These are phyloP conservation scores for Colletotrichum siamense DNA, from an alignment of 2,329 filamentous ascomycete genomes.

Conservation along the genomic window DNA sequence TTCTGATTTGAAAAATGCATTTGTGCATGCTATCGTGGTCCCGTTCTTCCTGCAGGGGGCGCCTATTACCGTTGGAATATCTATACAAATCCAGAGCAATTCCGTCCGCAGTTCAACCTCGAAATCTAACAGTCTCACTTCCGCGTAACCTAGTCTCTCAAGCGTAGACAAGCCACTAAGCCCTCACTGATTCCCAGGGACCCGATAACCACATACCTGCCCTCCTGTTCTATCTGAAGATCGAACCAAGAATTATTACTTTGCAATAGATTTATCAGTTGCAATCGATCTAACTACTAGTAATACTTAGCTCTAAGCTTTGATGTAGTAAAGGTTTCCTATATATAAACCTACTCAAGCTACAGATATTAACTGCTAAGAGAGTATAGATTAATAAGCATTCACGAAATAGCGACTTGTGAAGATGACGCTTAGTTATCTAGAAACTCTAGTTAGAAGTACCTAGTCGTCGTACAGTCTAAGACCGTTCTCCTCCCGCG, in stretches of 20 bases:
- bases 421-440: neutral
- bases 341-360: neutral
- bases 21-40: accelerated
- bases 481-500: neutral
- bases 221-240: no score
- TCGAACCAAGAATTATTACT: no score
- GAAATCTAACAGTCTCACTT: no score
- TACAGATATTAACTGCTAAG: neutral
- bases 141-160: no score
- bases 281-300: accelerated
- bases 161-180: no score
- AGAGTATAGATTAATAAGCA: neutral
- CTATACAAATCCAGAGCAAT: no score
- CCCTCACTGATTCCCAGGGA: no score
- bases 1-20: neutral
- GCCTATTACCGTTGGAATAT: no score
- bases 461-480: neutral
- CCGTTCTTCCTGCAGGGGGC: no score
- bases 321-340: accelerated
- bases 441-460: neutral
- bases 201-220: no score
- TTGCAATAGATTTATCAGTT: no score
- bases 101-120: no score
- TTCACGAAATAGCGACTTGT: neutral
- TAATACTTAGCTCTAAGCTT: neutral